These are phyloP conservation scores for Pistacia integerrima DNA, from an alignment of 345 rosid genomes.

Conservation along the genomic window DNA sequence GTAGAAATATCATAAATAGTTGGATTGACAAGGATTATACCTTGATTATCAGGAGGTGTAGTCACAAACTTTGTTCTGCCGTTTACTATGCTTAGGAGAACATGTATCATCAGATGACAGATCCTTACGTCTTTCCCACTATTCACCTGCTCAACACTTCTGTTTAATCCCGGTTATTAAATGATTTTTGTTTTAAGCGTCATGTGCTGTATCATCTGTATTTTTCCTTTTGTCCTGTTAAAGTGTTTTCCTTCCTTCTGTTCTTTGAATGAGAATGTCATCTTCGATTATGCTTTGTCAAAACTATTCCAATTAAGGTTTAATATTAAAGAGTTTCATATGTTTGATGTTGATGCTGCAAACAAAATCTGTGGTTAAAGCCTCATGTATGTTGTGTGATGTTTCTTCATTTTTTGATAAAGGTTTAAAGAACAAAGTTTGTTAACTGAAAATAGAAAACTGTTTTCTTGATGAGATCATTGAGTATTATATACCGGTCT, in stretches of 20 bases:
- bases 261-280: not conserved
- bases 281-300: not conserved
- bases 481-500: not conserved
- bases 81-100: not conserved
- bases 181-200: conserved; percentile 3
- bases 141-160: not conserved
- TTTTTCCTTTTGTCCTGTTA: conserved; percentile 7
- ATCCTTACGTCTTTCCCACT: not conserved
- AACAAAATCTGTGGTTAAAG: not conserved
- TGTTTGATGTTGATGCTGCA: not conserved
- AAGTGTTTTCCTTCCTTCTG: not conserved
- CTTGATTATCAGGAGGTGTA: not conserved
- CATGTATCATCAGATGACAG: not conserved
- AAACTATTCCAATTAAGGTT: not conserved
- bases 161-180: not conserved
- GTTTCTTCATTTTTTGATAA: not conserved
- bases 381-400: not conserved
- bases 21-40: not conserved
- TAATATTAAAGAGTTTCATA: not conserved
- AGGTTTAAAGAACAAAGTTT: not conserved
- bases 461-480: not conserved
- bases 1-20: not conserved
- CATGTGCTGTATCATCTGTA: not conserved
- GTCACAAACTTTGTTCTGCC: not conserved
- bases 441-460: not conserved